These are phyloP conservation scores for Mariannaea elegans DNA, from an alignment of 2,329 filamentous ascomycete species.

Conservation along the genomic window DNA sequence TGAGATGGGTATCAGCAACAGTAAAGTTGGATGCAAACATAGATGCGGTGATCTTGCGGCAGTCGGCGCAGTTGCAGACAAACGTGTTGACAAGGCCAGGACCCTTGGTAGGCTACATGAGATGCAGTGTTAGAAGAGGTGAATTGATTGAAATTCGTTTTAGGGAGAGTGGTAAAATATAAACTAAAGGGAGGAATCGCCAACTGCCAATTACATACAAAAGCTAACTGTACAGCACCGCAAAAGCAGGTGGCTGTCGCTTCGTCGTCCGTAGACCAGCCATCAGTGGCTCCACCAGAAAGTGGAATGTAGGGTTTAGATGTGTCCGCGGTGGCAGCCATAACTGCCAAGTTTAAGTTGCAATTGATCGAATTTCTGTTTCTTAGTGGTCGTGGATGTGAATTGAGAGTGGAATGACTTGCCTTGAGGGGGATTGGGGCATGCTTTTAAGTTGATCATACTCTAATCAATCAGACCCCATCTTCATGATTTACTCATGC, in stretches of 20 bases:
- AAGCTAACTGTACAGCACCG: slow-evolving; percentile 62
- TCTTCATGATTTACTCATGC: too few species aligned
- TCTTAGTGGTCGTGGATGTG: not conserved
- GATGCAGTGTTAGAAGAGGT: not conserved
- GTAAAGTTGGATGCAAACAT: slow-evolving; percentile 70
- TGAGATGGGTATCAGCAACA: slow-evolving; percentile 54
- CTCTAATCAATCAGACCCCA: too few species aligned
- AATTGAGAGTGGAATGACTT: not conserved
- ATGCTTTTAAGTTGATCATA: too few species aligned
- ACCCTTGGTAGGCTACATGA: slow-evolving; percentile 52
- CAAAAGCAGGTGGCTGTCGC: slow-evolving; percentile 69
- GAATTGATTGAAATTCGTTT: too few species aligned
- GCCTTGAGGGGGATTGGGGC: too few species aligned
- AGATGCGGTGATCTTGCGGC: slow-evolving; percentile 68
- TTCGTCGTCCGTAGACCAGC: slow-evolving; percentile 54
- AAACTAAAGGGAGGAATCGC: too few species aligned
- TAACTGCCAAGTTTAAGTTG: not conserved
- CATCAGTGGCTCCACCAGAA: slow-evolving; percentile 49
- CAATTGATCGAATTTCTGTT: not conserved
- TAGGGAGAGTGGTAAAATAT: too few species aligned
- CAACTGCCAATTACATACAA: slow-evolving; percentile 50
- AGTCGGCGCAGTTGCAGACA: slow-evolving; percentile 69
- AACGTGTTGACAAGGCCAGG: slow-evolving; percentile 59
- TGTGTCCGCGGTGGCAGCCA: not conserved
- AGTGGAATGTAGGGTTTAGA: slow-evolving; percentile 44